Conservation (phyloP, 2,329 filamentous ascomycete species). For the Fusarium sp. region DNA sequence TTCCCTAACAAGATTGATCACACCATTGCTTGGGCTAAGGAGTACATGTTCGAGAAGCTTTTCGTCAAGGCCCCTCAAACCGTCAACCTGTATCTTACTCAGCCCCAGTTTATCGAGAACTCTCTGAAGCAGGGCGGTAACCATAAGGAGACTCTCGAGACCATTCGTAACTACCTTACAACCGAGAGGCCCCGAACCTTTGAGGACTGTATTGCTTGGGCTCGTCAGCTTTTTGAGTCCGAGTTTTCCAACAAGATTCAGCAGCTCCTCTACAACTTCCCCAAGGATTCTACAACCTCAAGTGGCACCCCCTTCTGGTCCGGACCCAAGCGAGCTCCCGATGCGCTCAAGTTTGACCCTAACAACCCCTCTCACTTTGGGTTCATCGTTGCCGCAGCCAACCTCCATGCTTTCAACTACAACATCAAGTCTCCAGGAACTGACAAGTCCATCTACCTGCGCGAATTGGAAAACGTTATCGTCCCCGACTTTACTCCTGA, state of each 20-base stretch:
- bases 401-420: slow-evolving; percentile 98
- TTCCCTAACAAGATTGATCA: slow-evolving; percentile 99
- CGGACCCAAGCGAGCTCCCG: slow-evolving; percentile 94
- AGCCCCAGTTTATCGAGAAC: slow-evolving; percentile 88
- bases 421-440: slow-evolving; percentile 85
- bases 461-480: slow-evolving; percentile 90
- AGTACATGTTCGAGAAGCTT: slow-evolving; percentile 87
- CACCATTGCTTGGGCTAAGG: slow-evolving; percentile 97
- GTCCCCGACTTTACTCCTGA: slow-evolving; percentile 95
- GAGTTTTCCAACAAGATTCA: slow-evolving; percentile 98
- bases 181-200: slow-evolving; percentile 92
- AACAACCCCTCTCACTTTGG: slow-evolving; percentile 87
- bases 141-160: slow-evolving; percentile 93
- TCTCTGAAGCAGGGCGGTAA: slow-evolving; percentile 93
- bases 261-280: slow-evolving; percentile 96
- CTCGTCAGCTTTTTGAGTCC: slow-evolving; percentile 91
- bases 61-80: slow-evolving; percentile 95
- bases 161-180: slow-evolving; percentile 88
- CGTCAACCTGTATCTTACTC: slow-evolving; percentile 91
- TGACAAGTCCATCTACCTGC: slow-evolving; percentile 77
- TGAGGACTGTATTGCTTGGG: slow-evolving; percentile 97
- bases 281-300: slow-evolving; percentile 90
- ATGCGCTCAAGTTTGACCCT: slow-evolving; percentile 88
- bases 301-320: slow-evolving; percentile 96
- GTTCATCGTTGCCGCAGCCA: slow-evolving; percentile 89